Base-by-base conservation (phyloP, 371 early-diverging fungal species). In the Mucor ambiguus region DNA sequence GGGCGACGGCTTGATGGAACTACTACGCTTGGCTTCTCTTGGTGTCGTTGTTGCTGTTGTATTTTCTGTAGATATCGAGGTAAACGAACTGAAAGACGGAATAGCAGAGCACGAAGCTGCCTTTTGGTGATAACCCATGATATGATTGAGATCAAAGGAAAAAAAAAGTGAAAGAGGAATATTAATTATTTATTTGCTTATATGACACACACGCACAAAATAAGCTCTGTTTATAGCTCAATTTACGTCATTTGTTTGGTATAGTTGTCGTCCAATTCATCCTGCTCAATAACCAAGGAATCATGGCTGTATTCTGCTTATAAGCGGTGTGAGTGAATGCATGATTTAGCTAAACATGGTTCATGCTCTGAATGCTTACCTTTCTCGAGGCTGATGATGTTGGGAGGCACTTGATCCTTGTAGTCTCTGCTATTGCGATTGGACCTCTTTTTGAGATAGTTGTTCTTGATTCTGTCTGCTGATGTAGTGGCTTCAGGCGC, bases 371-470 rank as follows among this genome's bases (percentile, higher is more conserved):
- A 10, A 0, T 16, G 18, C 22, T 22, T 46, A 46, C 46, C 46
- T 3, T 71, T 41, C 64, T 78, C 78, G 41, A 76, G 58, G 8
- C 68, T 69, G 10, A 71, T 68, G 12, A 78, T 68, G 16, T 44
- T 65, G 24, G 58, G 35, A 4, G 78, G 78, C 12, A 71, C 76
- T 14, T 61, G 60, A 22, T 76, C 66, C 43, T 68, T 73, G 54
- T 71, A 78, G 24, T 64, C 59, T 18, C 71, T 41, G 41, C 76
- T 75, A 22, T 76, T 78, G 48, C 78, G 66, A 38, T 65, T 60
- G 12, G 56, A 70, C 18, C 64, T 60, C 32, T 29, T 26, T 38
- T 68, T 55, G 5, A 65, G n/a, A 14, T 61, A 62, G 24, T 63
- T n/a, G 0, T 62, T 24, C 22, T 66, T 62, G 37, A 61, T 54